These are phyloP conservation scores for Exophiala dermatitidis DNA, from an alignment of 2,329 filamentous ascomycete species.

Conservation along the genomic window DNA sequence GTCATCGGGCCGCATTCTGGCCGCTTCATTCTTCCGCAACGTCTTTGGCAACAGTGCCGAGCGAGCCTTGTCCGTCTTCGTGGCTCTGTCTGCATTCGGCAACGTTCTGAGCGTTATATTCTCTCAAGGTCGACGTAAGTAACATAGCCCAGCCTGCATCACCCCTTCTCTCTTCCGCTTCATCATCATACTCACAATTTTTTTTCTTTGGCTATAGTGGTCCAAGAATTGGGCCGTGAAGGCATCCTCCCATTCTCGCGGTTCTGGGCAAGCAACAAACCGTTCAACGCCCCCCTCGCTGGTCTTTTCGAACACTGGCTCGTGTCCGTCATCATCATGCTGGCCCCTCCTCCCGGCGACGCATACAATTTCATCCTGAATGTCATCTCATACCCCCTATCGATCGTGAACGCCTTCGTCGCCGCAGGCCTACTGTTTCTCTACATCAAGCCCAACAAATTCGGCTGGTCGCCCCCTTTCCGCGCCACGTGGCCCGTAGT, in stretches of 20 bases:
- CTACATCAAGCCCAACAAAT: slow-evolving; percentile 36
- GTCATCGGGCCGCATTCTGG: slow-evolving; percentile 48
- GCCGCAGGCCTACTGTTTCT: slow-evolving; percentile 44
- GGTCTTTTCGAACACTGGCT: slow-evolving; percentile 57
- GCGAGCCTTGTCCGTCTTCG: slow-evolving; percentile 40
- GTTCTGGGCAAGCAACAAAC: slow-evolving; percentile 4
- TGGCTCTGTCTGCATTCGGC: slow-evolving; percentile 49
- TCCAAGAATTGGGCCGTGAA: slow-evolving; percentile 61
- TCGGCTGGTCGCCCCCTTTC: slow-evolving; percentile 43
- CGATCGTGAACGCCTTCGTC: slow-evolving; percentile 32
- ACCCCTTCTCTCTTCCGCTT: neutral
- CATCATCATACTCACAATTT: neutral
- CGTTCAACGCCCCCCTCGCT: slow-evolving; percentile 31
- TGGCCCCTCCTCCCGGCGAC: slow-evolving; percentile 60
- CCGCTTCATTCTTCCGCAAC: slow-evolving; percentile 53
- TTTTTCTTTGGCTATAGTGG: slow-evolving; percentile 31
- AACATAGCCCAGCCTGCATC: no score
- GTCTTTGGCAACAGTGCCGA: slow-evolving; percentile 42
- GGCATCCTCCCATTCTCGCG: slow-evolving; percentile 50
- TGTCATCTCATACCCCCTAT: slow-evolving; percentile 35
- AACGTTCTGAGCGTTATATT: slow-evolving; percentile 53
- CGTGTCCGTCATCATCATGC: slow-evolving; percentile 56
- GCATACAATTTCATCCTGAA: slow-evolving; percentile 57
- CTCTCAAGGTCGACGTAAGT: slow-evolving; percentile 40
- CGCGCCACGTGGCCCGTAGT: slow-evolving; percentile 45